phyloP scores from a whole-genome alignment of 805 yeast species.

The Debaryomyces tyrocola region DNA sequence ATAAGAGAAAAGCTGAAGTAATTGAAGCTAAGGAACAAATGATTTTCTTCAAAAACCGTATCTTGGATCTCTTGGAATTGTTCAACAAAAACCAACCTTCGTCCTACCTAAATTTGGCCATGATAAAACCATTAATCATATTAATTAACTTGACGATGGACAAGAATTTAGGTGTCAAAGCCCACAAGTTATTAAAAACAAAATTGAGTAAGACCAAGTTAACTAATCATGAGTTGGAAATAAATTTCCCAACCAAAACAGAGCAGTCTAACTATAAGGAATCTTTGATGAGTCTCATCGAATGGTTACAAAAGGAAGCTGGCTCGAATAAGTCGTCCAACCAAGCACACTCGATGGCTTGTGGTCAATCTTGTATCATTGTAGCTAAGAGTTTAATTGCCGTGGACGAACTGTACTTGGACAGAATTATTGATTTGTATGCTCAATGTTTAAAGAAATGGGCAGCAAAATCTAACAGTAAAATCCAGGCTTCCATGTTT shows the following conservation, averaged over 20 bases:
- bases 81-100: constrained; percentile 50
- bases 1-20: constrained; percentile 69
- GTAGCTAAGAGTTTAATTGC: constrained; percentile 54
- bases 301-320: constrained; percentile 44
- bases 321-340: constrained; percentile 42
- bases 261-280: constrained; percentile 16
- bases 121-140: constrained; percentile 56
- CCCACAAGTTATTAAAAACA: constrained; percentile 67
- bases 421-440: constrained; percentile 56
- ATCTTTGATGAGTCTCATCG: constrained; percentile 28
- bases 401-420: constrained; percentile 36
- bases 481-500: constrained; percentile 57
- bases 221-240: constrained; percentile 16
- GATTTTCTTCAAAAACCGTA: constrained; percentile 72
- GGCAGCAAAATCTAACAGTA: constrained; percentile 50
- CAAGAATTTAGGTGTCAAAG: constrained; percentile 67
- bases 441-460: constrained; percentile 56
- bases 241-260: constrained; percentile 13
- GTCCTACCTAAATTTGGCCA: constrained; percentile 39
- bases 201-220: constrained; percentile 54
- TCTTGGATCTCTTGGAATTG: constrained; percentile 73
- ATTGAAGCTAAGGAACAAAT: constrained; percentile 77
- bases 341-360: constrained; percentile 54
- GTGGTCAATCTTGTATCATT: constrained; percentile 66
- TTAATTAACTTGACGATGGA: constrained; percentile 70